Percentiles rank a stretch among this genome's conserved stretches.
Evolutionary conservation across 2,329 filamentous ascomycete genomes (phyloP).

Genomic region (Teratosphaeria epicoccoides): DNA sequence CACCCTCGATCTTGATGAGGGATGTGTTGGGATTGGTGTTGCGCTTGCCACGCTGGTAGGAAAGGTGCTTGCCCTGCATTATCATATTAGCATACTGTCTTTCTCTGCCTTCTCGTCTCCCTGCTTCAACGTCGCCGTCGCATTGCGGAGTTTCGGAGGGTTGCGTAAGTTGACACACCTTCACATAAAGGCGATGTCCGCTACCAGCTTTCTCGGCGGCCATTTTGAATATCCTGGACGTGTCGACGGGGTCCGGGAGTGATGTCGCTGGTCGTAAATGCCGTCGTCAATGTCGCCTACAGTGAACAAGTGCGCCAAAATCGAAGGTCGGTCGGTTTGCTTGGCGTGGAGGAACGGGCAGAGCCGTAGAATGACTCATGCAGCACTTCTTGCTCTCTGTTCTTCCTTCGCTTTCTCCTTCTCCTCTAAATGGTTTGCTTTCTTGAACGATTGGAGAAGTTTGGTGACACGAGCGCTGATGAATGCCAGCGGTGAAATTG

Average conservation of each 20-base stretch:
- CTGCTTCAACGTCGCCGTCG: background rate
- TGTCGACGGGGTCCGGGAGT: constrained; percentile 3
- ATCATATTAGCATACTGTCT: background rate
- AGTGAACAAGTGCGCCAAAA: background rate
- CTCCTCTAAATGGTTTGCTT: background rate
- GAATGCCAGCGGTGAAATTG: background rate
- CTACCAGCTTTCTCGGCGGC: constrained; percentile 14
- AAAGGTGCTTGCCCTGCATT: constrained; percentile 79
- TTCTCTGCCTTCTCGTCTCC: background rate
- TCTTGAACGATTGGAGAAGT: background rate
- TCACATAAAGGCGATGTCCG: constrained; percentile 26
- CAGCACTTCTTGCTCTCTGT: background rate
- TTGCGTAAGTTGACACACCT: constrained; percentile 12
- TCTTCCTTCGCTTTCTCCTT: background rate
- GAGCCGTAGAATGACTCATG: too few relatives aligned
- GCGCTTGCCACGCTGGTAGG: constrained; percentile 92
- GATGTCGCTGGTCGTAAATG: constrained; percentile 6
- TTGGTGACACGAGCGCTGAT: background rate
- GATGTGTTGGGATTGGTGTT: constrained; percentile 69
- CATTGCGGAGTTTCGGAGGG: constrained; percentile 2
- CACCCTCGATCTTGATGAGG: constrained; percentile 98
- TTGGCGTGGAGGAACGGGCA: background rate
- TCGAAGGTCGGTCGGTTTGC: background rate
- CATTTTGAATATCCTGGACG: constrained; percentile 16
- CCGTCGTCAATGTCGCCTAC: constrained; percentile 6